Conservation (phyloP, 768 basidiomycete genomes). For the Trametes elegans region DNA sequence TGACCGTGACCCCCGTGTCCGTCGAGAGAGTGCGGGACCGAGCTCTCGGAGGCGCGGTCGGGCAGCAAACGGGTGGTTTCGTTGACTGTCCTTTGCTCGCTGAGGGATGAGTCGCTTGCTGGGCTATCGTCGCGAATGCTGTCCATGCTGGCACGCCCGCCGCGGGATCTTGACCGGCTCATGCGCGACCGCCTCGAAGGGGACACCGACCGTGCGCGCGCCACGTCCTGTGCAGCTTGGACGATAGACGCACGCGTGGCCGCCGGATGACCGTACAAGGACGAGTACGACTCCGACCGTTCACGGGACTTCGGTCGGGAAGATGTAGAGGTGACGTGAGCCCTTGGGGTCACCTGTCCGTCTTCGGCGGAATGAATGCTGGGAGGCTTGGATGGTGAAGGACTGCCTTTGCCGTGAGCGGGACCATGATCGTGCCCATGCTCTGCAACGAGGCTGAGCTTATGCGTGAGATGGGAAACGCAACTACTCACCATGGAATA, state of each 20-base stretch:
- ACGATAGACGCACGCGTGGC: slow-evolving; percentile 72
- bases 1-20: slow-evolving; percentile 6
- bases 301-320: slow-evolving; percentile 38
- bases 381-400: slow-evolving; percentile 37
- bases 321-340: slow-evolving; percentile 28
- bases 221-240: slow-evolving; percentile 83
- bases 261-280: slow-evolving; percentile 72
- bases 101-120: background rate
- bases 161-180: slow-evolving; percentile 25
- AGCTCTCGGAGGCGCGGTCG: slow-evolving; percentile 10
- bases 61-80: slow-evolving; percentile 26
- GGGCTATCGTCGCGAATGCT: slow-evolving; percentile 6
- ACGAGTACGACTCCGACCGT: slow-evolving; percentile 49
- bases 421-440: slow-evolving; percentile 62
- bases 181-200: slow-evolving; percentile 22
- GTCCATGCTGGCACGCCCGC: slow-evolving; percentile 16
- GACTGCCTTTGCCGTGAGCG: slow-evolving; percentile 24
- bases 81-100: slow-evolving; percentile 6
- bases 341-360: slow-evolving; percentile 18
- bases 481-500: slow-evolving; percentile 82
- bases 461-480: background rate
- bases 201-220: slow-evolving; percentile 48
- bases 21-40: slow-evolving; percentile 12
- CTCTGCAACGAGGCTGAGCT: slow-evolving; percentile 38
- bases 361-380: slow-evolving; percentile 32